Evolutionary conservation across 768 basidiomycete species (phyloP).

Genomic region (Daedaleopsis nitida): DNA sequence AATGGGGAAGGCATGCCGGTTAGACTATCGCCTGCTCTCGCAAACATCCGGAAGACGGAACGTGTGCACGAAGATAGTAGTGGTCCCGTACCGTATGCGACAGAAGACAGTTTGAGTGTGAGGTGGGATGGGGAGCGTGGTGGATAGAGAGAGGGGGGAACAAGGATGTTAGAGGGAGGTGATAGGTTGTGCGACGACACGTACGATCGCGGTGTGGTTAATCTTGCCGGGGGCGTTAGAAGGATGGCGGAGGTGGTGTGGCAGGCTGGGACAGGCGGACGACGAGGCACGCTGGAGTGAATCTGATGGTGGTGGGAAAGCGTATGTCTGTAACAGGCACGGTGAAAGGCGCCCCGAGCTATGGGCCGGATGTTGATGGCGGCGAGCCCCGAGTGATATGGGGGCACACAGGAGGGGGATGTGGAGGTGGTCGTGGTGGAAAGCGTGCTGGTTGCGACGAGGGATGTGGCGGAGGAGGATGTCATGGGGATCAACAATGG

Average conservation of each 20-base stretch:
- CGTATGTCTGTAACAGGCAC: slow-evolving; percentile 10
- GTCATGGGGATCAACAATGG: no score
- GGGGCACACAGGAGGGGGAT: neutral
- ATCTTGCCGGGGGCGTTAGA: neutral
- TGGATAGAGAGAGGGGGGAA: neutral
- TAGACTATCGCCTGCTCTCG: no score
- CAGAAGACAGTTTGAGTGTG: neutral
- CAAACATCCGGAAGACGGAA: no score
- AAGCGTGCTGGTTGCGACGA: neutral
- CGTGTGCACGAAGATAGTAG: no score
- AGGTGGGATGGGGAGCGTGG: neutral
- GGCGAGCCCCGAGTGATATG: neutral
- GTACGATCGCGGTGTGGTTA: neutral
- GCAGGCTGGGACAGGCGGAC: no score
- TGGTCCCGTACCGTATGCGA: no score
- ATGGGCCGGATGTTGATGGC: neutral
- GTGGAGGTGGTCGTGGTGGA: neutral
- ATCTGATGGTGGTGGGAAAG: neutral
- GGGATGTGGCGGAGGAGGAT: neutral
- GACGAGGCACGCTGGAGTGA: neutral
- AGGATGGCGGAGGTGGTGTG: neutral
- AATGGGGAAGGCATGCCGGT: no score
- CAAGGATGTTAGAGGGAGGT: no score
- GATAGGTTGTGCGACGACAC: neutral
- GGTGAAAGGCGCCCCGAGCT: slow-evolving; percentile 1